Evolutionary conservation across 106 monocot genomes (phyloP).

Genomic region (Dendrobium huoshanense): DNA sequence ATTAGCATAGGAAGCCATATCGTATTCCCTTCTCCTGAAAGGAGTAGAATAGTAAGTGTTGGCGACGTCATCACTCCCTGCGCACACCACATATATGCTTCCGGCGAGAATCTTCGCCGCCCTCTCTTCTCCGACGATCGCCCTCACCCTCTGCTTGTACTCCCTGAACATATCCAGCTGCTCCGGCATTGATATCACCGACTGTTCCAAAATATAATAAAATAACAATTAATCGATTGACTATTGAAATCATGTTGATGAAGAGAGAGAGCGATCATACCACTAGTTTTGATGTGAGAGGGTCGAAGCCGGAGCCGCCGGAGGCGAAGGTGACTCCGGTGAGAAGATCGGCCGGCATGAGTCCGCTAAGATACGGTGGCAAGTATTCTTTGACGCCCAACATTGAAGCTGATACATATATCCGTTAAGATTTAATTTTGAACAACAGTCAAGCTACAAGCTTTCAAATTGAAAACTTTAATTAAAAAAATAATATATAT

Average conservation of each 20-base stretch:
- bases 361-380: conserved; percentile 13
- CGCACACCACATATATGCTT: conserved; percentile 35
- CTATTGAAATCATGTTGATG: background rate
- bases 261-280: conserved; percentile 2
- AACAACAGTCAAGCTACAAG: background rate
- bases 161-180: conserved; percentile 32
- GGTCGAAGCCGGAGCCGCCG: conserved; percentile 20
- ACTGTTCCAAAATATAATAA: conserved; percentile 15
- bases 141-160: conserved; percentile 41
- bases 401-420: background rate
- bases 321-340: conserved; percentile 33
- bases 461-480: background rate
- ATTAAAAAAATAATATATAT: background rate
- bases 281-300: conserved; percentile 13
- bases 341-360: conserved; percentile 19
- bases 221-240: background rate
- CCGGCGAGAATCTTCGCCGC: conserved; percentile 30
- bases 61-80: conserved; percentile 51
- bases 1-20: conserved; percentile 40
- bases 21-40: conserved; percentile 28
- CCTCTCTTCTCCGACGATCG: conserved; percentile 29
- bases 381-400: conserved; percentile 15
- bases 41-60: conserved; percentile 44
- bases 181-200: conserved; percentile 28
- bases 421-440: background rate